These are phyloP conservation scores for Uronychia binucleata DNA, from an alignment of 73 alveolate species.

Conservation along the genomic window DNA sequence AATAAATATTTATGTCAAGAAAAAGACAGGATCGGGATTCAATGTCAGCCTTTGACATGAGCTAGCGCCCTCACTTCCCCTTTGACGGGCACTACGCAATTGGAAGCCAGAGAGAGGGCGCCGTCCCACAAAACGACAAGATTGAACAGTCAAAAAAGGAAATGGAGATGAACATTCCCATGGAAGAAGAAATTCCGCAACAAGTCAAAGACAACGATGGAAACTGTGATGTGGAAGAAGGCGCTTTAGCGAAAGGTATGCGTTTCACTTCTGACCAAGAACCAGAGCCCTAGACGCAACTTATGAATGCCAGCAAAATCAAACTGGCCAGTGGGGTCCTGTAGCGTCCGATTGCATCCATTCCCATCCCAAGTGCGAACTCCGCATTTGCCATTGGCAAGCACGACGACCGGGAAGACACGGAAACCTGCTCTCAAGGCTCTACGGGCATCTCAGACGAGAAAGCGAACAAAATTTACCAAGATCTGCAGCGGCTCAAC, in stretches of 20 bases:
- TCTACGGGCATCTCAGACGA: slow-evolving; percentile 11
- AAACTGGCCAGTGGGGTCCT: neutral
- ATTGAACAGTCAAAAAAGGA: neutral
- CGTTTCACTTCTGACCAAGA: no score
- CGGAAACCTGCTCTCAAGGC: neutral
- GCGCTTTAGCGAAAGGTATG: neutral
- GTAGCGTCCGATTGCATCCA: neutral
- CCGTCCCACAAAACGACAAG: no score
- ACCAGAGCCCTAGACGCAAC: neutral
- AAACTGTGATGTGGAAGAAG: neutral
- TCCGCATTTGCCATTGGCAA: neutral
- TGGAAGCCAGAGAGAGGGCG: neutral
- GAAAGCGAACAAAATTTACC: slow-evolving; percentile 33
- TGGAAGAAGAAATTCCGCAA: neutral
- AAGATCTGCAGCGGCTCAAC: slow-evolving; percentile 2
- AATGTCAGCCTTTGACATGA: neutral
- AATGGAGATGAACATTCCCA: neutral
- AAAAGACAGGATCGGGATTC: neutral
- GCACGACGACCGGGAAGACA: neutral
- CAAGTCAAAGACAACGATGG: neutral
- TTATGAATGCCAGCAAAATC: neutral
- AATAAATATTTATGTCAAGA: neutral
- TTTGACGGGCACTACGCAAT: neutral
- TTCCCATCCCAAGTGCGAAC: neutral
- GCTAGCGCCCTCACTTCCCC: neutral